These are phyloP conservation scores for Teratosphaeria destructans DNA, from an alignment of 2,329 filamentous ascomycete species.

Conservation along the genomic window DNA sequence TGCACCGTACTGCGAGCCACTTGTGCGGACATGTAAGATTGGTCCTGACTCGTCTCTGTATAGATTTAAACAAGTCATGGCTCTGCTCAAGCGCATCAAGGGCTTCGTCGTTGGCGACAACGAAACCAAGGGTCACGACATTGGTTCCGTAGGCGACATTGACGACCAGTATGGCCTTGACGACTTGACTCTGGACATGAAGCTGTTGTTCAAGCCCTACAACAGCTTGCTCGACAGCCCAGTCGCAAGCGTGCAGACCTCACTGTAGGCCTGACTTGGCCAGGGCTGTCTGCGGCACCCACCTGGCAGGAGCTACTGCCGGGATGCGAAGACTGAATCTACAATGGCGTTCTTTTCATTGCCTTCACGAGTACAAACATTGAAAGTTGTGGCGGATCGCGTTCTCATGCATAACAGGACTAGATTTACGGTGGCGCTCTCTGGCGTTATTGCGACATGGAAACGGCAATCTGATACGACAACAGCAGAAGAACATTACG, in stretches of 20 bases:
- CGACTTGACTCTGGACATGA: conserved; percentile 61
- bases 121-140: conserved; percentile 54
- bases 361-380: neutral
- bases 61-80: conserved; percentile 47
- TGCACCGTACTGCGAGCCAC: neutral
- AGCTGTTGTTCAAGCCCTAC: conserved; percentile 56
- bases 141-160: conserved; percentile 59
- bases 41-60: neutral
- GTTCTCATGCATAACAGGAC: neutral
- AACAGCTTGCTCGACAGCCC: conserved; percentile 25
- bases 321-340: neutral
- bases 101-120: conserved; percentile 53
- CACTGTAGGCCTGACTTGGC: neutral
- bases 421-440: neutral
- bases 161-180: conserved; percentile 54
- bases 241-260: conserved; percentile 23
- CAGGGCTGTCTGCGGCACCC: neutral
- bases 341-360: neutral
- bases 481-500: neutral
- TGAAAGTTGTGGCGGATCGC: neutral
- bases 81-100: conserved; percentile 50
- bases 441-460: neutral
- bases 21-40: neutral
- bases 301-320: neutral
- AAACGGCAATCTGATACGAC: neutral